Conservation (phyloP, 2,329 filamentous ascomycete species). For the Volutella citrinella region DNA sequence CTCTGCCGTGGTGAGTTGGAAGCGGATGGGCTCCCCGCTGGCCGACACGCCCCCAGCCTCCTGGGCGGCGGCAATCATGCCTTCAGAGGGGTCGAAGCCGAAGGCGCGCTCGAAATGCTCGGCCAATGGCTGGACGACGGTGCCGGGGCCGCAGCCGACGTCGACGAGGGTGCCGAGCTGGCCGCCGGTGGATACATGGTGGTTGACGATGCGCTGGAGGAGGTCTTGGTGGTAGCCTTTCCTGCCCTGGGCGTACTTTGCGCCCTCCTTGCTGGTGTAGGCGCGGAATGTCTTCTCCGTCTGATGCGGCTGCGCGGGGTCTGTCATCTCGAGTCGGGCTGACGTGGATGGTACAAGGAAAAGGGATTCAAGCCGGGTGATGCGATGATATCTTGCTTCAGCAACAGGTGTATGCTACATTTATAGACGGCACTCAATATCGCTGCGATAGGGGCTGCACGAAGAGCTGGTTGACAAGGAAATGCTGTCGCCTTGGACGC, state of each 20-base stretch:
- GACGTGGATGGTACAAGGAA: no score
- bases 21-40: conserved; percentile 33
- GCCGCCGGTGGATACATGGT: conserved; percentile 46
- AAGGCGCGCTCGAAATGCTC: conserved; percentile 42
- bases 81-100: conserved; percentile 49
- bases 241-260: conserved; percentile 41
- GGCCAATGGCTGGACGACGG: conserved; percentile 42
- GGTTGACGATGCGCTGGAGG: conserved; percentile 44
- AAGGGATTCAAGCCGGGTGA: no score
- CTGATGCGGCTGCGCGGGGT: no score
- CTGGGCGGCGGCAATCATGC: conserved; percentile 50
- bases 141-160: conserved; percentile 56
- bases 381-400: no score
- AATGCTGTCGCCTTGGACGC: no score
- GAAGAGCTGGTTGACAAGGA: no score
- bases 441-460: no score
- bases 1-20: conserved; percentile 43
- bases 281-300: conserved; percentile 42
- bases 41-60: conserved; percentile 29
- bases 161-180: conserved; percentile 44
- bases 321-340: no score
- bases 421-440: no score
- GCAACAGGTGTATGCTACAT: no score
- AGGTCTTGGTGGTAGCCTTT: conserved; percentile 41
- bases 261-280: conserved; percentile 40